Base-by-base conservation (phyloP, 208 protist genomes). In the Trypanosoma congolense region DNA sequence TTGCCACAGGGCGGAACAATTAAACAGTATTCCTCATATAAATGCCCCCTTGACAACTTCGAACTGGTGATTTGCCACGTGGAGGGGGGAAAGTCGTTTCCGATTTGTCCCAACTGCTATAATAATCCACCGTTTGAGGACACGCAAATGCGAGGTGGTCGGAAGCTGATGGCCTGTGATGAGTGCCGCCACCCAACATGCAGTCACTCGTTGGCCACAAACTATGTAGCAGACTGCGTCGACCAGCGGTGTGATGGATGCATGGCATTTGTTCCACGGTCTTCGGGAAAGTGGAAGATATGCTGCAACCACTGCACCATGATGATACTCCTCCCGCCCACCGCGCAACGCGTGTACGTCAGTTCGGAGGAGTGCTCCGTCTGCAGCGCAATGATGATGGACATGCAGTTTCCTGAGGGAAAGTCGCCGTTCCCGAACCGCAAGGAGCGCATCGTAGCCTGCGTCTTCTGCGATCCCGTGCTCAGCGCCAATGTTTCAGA, bases 121-220 rank as follows among this genome's bases (percentile, higher is more conserved):
- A 98, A 97, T 67, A 88, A 96, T 53, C 95, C 95, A 6, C 88
- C 91, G 0, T 94, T 98, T 58, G 89, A 96, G 49, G 81, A 93
- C 36, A 51, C 29, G 42, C 2, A 28, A 45, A 44, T 50, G 36
- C 35, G 26, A 18, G 28, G 59, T 16, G 48, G 64, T 25, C 46
- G 48, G 38, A 67, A 67, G 3, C 64, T 85, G 49, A 94, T 95
- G 83, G 77, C 62, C 10, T 97, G 94, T 68, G 92, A 96, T 56
- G 77, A 88, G 50, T 97, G 94, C 78, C 57, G 73, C n/a, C 89
- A 97, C 65, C 88, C 92, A 8, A 94, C 83, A 24, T 97, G 94
- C 70, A 66, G 81, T 64, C 80, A 95, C 61, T 88, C 75, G 14
- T 72, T 90, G 14, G 78, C 90, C 3, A 90, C 68, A 8, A 96